Base-by-base conservation (phyloP, 495 filamentous ascomycete species). In the Aspergillus ostianus region DNA sequence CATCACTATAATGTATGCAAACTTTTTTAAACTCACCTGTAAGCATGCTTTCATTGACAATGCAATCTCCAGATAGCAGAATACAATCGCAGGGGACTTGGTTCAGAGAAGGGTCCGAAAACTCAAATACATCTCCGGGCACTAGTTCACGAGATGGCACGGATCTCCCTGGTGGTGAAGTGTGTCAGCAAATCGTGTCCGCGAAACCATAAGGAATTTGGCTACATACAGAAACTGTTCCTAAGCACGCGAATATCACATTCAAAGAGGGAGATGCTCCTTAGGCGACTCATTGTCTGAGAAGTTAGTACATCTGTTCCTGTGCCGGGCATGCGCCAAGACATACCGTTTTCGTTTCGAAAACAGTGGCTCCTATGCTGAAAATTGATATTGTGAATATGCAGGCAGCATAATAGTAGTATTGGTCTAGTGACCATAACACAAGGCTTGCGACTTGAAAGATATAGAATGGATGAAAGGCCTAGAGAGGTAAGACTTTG, bases 31-130 rank as follows among this genome's bases (percentile, higher is more conserved):
- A 68, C 77, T 65, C 68, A 88, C 88, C 89, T 45, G 95, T 99
- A 30, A 99, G 85, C 95, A 99, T 99, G 78, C 93, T 97, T 72
- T 99, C 95, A 70, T 99, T 99, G 60, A 99, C 92, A 62, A 99
- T 98, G 72, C 92, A 96, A 71, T 99, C 95, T 23, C 95, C 95
- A 55, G 90, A 90, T 6, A 99, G 77, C 8, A 99, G 77, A 44
- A 99, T 79, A 70, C 93, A 95, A 74, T 99, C 95, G 67, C 91
- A 92, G 12, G 95, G 95, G 65, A 97, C 90, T 65, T 95, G 89
- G n/a, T 86, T 84, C 27, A 99, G 78, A n/a, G 87, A 93, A 15
- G 93, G 95, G 72, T 99, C 95, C 55, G 94, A 96, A 47, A 98
- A 85, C 74, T 99, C 95, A 70, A 96, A 99, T 5, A 99, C 89